Percentiles rank a stretch among this genome's conserved stretches.
These are phyloP conservation scores for Helichrysum umbraculigerum DNA, from an alignment of 129 eudicot species.

Conservation along the genomic window DNA sequence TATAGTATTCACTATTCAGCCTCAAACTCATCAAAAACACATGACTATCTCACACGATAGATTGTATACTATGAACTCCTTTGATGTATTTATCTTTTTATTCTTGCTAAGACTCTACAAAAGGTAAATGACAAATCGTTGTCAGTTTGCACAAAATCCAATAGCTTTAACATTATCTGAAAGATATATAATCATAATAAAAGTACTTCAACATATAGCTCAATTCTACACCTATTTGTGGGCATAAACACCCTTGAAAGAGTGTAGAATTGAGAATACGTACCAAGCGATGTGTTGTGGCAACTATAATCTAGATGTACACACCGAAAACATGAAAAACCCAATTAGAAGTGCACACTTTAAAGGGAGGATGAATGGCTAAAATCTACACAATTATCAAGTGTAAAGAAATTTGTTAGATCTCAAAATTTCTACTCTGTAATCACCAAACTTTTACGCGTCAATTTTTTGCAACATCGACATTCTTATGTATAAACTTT, in stretches of 20 bases:
- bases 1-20: too few species aligned
- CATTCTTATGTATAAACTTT: too few species aligned
- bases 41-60: slow-evolving; percentile 24
- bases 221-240: neutral
- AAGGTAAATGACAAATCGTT: slow-evolving; percentile 26
- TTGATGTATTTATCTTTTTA: slow-evolving; percentile 26
- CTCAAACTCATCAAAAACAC: slow-evolving; percentile 28
- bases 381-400: neutral
- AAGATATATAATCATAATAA: neutral
- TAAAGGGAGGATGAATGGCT: neutral
- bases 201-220: neutral
- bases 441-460: too few species aligned
- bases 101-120: slow-evolving; percentile 26
- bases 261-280: too few species aligned
- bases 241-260: too few species aligned
- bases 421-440: too few species aligned
- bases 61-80: slow-evolving; percentile 20
- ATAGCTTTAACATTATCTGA: neutral
- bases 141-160: slow-evolving; percentile 7
- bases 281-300: neutral
- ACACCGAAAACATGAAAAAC: too few species aligned
- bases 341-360: neutral
- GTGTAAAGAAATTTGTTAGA: neutral
- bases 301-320: neutral
- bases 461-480: too few species aligned